Conservation (phyloP, 495 filamentous ascomycete genomes). For the Recurvomyces mirabilis region DNA sequence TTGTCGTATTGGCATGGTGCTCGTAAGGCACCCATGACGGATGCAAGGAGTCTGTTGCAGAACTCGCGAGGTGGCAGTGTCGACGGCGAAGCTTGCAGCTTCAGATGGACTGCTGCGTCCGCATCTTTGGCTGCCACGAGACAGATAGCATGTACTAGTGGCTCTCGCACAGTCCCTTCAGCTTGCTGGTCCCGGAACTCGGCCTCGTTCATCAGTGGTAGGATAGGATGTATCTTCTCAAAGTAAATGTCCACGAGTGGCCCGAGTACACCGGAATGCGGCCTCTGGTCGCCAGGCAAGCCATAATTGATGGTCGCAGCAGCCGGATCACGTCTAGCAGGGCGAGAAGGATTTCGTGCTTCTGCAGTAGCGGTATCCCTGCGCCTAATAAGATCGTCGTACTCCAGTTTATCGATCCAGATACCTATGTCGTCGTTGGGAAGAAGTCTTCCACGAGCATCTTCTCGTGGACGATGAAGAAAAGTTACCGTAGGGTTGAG, state of each 20-base stretch:
- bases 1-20: constrained; percentile 26
- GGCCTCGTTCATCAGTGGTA: constrained; percentile 27
- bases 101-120: constrained; percentile 22
- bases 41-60: constrained; percentile 24
- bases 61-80: constrained; percentile 27
- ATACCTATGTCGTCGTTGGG: constrained; percentile 29
- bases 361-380: neutral
- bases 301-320: neutral
- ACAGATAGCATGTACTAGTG: constrained; percentile 30
- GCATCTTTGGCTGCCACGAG: constrained; percentile 29
- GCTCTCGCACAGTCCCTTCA: constrained; percentile 18
- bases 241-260: constrained; percentile 30
- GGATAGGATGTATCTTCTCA: constrained; percentile 27
- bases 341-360: neutral
- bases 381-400: constrained; percentile 5
- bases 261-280: constrained; percentile 17
- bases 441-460: constrained; percentile 30
- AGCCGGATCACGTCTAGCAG: too few relatives aligned
- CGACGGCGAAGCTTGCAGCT: constrained; percentile 16
- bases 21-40: constrained; percentile 25
- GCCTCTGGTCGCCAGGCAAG: constrained; percentile 1
- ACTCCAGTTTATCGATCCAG: constrained; percentile 31
- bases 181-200: constrained; percentile 21
- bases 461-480: constrained; percentile 16
- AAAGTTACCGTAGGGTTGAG: constrained; percentile 44